Percentiles rank a stretch among this genome's conserved stretches.
Conservation (phyloP, 73 alveolate genomes). For the Paramecium pentaurelia region DNA sequence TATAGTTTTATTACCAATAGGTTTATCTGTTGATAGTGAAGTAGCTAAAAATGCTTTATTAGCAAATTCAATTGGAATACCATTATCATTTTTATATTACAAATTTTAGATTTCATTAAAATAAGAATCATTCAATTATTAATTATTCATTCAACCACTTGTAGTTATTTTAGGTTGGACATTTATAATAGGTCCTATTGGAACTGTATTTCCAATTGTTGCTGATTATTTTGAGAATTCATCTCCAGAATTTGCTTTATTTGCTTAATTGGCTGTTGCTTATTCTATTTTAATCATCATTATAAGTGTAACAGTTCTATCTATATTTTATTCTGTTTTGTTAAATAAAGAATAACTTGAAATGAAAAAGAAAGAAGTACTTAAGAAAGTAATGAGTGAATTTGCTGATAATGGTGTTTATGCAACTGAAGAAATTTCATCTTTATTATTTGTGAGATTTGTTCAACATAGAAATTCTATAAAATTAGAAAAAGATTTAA, state of each 20-base stretch:
- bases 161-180: not conserved
- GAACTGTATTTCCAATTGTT: not conserved
- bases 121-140: not conserved
- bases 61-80: not conserved
- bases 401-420: not conserved
- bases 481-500: not conserved
- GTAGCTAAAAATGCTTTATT: not conserved
- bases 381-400: not conserved
- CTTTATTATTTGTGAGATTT: not conserved
- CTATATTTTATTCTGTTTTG: not conserved
- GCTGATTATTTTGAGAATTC: not conserved
- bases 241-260: not conserved
- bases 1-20: not conserved
- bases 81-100: not conserved
- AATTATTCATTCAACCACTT: not conserved
- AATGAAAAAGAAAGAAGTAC: not conserved
- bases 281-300: not conserved
- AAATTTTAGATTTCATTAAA: not conserved
- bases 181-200: conserved; percentile 14
- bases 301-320: not conserved
- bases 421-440: not conserved
- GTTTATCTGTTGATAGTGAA: not conserved
- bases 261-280: conserved; percentile 39
- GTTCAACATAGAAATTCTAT: not conserved
- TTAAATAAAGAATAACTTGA: conserved; percentile 26